A percentile compares a stretch with the other conserved stretches of the same genome.
Evolutionary conservation across 306 rosid genomes (phyloP).

Genomic region (Dalbergia oliveri): DNA sequence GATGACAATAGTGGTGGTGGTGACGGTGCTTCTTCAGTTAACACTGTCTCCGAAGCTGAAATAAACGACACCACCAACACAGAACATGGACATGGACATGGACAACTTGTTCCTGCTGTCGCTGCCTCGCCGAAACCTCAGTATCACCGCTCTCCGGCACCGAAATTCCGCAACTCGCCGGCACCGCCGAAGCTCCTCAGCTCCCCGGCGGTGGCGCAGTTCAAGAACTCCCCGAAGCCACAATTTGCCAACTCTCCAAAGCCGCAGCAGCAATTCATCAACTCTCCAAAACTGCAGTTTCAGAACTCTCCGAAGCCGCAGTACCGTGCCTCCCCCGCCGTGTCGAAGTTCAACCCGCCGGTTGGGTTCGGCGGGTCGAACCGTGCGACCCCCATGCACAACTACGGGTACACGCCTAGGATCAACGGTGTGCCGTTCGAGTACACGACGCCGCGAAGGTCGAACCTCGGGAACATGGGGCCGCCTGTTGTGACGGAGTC

Average conservation of each 20-base stretch:
- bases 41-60: not conserved
- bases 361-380: slow-evolving; percentile 31
- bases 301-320: not conserved
- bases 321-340: slow-evolving; percentile 14
- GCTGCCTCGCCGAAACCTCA: slow-evolving; percentile 2
- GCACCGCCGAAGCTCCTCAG: not conserved
- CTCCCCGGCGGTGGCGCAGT: not conserved
- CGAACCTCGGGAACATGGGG: slow-evolving; percentile 49
- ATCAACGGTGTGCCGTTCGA: slow-evolving; percentile 35
- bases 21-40: not conserved
- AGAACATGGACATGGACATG: not conserved
- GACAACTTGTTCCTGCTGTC: not conserved
- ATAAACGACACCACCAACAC: not conserved
- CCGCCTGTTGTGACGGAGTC: slow-evolving; percentile 66
- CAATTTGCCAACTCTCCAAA: slow-evolving; percentile 30
- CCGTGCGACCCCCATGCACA: slow-evolving; percentile 45
- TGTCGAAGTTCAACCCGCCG: slow-evolving; percentile 41
- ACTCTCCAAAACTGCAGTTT: slow-evolving; percentile 29
- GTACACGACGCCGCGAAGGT: slow-evolving; percentile 71
- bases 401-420: slow-evolving; percentile 23
- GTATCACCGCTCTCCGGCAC: not conserved
- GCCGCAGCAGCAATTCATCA: not conserved
- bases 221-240: slow-evolving; percentile 19
- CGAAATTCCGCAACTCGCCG: not conserved
- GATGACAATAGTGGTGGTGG: not conserved